phyloP scores from a whole-genome alignment of 169 alveolate genomes.

The Neospora caninum region DNA sequence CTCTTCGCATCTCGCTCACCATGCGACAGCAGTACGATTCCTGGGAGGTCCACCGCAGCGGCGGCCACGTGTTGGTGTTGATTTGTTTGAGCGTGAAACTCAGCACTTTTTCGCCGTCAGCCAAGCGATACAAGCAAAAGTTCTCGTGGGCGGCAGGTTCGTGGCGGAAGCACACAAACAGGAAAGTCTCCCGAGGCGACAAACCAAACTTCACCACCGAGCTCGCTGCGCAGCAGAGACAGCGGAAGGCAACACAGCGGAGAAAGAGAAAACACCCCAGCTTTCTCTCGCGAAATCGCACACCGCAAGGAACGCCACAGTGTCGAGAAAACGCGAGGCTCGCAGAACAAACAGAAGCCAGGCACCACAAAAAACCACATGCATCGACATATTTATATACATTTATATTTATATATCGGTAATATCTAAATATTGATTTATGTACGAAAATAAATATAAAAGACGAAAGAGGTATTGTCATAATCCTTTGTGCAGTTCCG shows the following conservation, averaged over 20 bases:
- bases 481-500: too few relatives aligned
- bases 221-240: background rate
- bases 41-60: conserved; percentile 46
- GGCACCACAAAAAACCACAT: too few relatives aligned
- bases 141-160: background rate
- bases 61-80: conserved; percentile 46
- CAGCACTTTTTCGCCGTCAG: background rate
- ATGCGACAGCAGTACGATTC: conserved; percentile 43
- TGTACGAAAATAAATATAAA: too few relatives aligned
- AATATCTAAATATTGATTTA: too few relatives aligned
- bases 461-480: too few relatives aligned
- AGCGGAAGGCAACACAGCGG: background rate
- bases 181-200: background rate
- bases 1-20: conserved; percentile 23
- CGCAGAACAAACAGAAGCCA: too few relatives aligned
- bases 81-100: background rate
- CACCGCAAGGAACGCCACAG: too few relatives aligned
- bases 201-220: background rate
- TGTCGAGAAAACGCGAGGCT: too few relatives aligned
- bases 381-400: background rate
- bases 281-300: background rate
- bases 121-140: background rate
- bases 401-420: too few relatives aligned
- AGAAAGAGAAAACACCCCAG: background rate
- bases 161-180: background rate